Base-by-base conservation (phyloP, 2,329 filamentous ascomycete genomes). In the Pseudogymnoascus sp. region DNA sequence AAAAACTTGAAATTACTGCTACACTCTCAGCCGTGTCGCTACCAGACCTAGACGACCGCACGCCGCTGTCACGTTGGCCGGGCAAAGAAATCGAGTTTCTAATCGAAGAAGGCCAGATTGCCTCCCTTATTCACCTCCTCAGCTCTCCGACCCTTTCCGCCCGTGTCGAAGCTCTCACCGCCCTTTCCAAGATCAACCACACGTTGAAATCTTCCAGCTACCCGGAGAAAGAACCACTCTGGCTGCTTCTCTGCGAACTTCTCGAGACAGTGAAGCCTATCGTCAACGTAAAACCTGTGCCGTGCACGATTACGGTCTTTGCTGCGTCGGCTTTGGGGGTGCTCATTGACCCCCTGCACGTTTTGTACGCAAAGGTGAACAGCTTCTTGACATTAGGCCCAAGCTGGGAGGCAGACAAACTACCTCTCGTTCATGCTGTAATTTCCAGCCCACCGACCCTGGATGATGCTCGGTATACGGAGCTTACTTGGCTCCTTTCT, bases 341-440 rank as follows among this genome's bases (percentile, higher is more conserved):
- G 14, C 77, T 96, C 52, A 83, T 81, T 21, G 87, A 91, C 65
- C 93, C 93, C 0, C 81, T 91, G 14, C 91, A 96, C 71, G 85
- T 84, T 64, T 83, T 97, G 38, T 97, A 96, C 73, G 84, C 86
- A 63, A 96, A 96, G 72, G 78, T 95, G 75, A 96, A 96, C 77
- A 80, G 82, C 5, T 97, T 93, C 73, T 83, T 97, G 37, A 90
- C 90, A 21, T 86, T 86, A 60, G 84, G 86, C 0, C 93, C 93
- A 0, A 75, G 81, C 23, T 97, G 93, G 93, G 81, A 87, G 11
- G 71, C 87, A 16, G 84, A 90, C 64, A 87, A 85, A 71, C 84
- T 95, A 23, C 83, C 95, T 6, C 80, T 93, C n/a, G 84, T 85
- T 23, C 80, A 84, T 67, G 81, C 83, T 65, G 78, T 88, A 60